These are phyloP conservation scores for Backusella australiensis DNA, from an alignment of 192 early-diverging fungal species.

Conservation along the genomic window DNA sequence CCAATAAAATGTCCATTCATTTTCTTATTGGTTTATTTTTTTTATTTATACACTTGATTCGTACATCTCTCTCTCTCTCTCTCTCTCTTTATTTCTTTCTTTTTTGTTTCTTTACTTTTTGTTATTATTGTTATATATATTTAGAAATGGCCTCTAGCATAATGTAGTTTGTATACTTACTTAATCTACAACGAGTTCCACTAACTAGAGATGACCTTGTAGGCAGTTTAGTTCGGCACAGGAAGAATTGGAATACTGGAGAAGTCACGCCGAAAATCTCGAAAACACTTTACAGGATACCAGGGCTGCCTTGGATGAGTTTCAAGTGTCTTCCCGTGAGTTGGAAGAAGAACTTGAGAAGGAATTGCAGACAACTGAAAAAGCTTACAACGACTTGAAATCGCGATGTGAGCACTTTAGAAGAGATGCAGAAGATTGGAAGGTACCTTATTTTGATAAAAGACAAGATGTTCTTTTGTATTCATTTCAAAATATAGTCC, in stretches of 20 bases:
- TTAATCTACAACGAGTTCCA: background rate
- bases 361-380: slow-evolving; percentile 70
- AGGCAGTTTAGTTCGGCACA: slow-evolving; percentile 51
- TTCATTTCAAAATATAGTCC: slow-evolving; percentile 23
- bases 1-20: background rate
- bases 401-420: slow-evolving; percentile 52
- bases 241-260: slow-evolving; percentile 72
- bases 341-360: slow-evolving; percentile 71
- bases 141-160: slow-evolving; percentile 20
- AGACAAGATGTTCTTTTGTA: background rate
- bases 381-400: slow-evolving; percentile 59
- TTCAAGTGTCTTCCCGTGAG: slow-evolving; percentile 64
- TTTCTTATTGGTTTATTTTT: background rate
- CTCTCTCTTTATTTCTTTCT: slow-evolving; percentile 10
- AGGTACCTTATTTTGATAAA: too few species aligned
- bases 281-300: slow-evolving; percentile 57
- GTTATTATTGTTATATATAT: background rate
- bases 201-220: background rate
- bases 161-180: slow-evolving; percentile 4
- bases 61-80: background rate
- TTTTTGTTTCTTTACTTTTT: background rate
- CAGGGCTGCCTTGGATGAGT: slow-evolving; percentile 60
- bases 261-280: slow-evolving; percentile 44
- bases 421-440: too few species aligned
- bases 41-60: background rate